phyloP scores from a whole-genome alignment of 257 asterid genomes.

The Asclepias syriaca region DNA sequence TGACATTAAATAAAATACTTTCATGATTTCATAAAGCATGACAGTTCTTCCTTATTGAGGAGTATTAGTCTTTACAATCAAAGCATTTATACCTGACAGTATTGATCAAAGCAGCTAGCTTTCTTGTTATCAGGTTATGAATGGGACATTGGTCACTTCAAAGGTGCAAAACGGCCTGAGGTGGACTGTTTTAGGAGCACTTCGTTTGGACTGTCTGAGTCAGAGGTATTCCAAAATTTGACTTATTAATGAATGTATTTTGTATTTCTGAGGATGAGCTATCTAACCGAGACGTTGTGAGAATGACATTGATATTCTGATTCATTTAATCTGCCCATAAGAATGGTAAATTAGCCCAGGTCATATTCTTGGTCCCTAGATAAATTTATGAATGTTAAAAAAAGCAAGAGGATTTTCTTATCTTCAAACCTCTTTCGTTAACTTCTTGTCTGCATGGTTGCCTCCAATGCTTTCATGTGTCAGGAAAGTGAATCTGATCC shows the following conservation, averaged over 20 bases:
- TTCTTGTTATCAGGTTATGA: constrained; percentile 63
- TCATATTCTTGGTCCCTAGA: not conserved
- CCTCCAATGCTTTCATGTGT: not conserved
- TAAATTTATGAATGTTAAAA: not conserved
- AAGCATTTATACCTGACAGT: too few species aligned
- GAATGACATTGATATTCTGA: not conserved
- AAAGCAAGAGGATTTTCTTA: not conserved
- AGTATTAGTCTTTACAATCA: too few species aligned
- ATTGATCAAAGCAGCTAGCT: too few species aligned
- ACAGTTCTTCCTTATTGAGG: too few species aligned
- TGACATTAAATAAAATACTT: too few species aligned
- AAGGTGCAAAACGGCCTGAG: constrained; percentile 84
- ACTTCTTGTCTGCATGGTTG: not conserved
- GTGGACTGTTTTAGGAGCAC: constrained; percentile 91
- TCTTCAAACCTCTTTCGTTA: not conserved
- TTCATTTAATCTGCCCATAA: not conserved
- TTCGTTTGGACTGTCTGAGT: constrained; percentile 65
- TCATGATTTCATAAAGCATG: too few species aligned
- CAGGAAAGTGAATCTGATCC: constrained; percentile 75
- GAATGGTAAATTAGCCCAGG: not conserved
- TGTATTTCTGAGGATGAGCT: not conserved
- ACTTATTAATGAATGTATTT: not conserved
- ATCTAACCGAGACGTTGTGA: not conserved
- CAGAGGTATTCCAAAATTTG: constrained; percentile 47
- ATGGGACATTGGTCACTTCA: constrained; percentile 97